Percentiles rank a stretch among this genome's conserved stretches.
phyloP scores from a whole-genome alignment of 225 moss, liverwort and hornwort genomes.

The Pseudoscleropodium purum region DNA sequence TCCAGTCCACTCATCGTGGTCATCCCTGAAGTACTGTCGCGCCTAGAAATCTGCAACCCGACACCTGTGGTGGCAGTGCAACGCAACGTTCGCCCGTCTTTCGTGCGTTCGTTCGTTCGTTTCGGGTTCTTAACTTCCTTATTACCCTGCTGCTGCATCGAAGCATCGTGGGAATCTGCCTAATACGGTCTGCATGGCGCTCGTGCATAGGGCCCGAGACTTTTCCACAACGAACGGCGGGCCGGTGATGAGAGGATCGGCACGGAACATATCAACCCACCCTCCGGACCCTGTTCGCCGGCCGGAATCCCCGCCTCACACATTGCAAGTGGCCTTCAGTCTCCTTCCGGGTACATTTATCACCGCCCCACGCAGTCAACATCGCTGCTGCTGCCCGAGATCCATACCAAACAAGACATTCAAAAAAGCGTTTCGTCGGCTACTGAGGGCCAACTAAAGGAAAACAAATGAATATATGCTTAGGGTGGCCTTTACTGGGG shows the following conservation, averaged over 20 bases:
- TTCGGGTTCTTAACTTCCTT: neutral
- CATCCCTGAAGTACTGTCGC: neutral
- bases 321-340: constrained; percentile 1
- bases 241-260: neutral
- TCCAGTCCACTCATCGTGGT: neutral
- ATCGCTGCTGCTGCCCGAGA: neutral
- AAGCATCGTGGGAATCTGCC: constrained; percentile 15
- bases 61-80: neutral
- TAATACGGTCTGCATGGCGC: neutral
- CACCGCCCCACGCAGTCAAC: constrained; percentile 2
- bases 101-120: neutral
- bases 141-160: neutral
- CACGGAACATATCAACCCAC: neutral
- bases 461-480: neutral
- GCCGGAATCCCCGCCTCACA: neutral
- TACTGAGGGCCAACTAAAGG: neutral
- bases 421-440: neutral
- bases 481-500: neutral
- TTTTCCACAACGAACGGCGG: constrained; percentile 19
- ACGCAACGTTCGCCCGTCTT: neutral
- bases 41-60: neutral
- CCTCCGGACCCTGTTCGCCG: neutral
- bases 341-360: neutral
- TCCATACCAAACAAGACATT: neutral
- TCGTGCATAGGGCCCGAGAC: constrained; percentile 5